Evolutionary conservation across 495 filamentous ascomycete genomes (phyloP).

Genomic region (Talaromyces borbonicus): DNA sequence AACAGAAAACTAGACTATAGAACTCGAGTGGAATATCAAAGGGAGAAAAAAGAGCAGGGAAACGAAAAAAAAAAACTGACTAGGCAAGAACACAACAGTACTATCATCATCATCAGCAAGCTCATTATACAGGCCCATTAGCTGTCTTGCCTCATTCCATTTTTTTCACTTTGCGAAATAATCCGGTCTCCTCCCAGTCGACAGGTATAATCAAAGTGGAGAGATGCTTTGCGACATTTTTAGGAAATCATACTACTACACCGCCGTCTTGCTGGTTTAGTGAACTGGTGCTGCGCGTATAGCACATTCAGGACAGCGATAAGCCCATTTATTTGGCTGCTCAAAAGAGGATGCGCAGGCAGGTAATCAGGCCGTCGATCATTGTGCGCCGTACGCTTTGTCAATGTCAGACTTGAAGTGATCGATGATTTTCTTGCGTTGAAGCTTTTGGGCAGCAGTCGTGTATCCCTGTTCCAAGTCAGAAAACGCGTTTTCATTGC

Average conservation of each 20-base stretch:
- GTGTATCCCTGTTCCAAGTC: slow-evolving; percentile 33
- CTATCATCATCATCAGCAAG: neutral
- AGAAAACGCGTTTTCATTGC: neutral
- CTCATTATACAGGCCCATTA: neutral
- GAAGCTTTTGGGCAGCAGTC: slow-evolving; percentile 47
- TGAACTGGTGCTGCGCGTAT: no score
- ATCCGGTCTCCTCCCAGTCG: no score
- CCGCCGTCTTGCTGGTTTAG: no score
- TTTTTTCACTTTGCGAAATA: neutral
- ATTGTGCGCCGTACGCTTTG: slow-evolving; percentile 37
- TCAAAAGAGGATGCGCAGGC: no score
- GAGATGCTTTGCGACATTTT: no score
- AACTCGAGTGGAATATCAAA: neutral
- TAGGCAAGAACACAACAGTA: neutral
- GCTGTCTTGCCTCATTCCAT: neutral
- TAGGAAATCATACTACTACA: no score
- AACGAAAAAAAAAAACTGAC: neutral
- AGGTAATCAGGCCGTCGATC: neutral
- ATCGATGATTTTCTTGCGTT: slow-evolving; percentile 43
- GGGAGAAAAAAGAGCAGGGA: neutral
- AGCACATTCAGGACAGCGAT: no score
- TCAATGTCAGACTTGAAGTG: slow-evolving; percentile 38
- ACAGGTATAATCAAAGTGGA: no score
- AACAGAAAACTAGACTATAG: no score
- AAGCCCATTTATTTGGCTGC: no score